Evolutionary conservation across 441 rosid genomes (phyloP), one percentile per base, ranked within the genome.

Genomic region (Mallotus repandus): DNA sequence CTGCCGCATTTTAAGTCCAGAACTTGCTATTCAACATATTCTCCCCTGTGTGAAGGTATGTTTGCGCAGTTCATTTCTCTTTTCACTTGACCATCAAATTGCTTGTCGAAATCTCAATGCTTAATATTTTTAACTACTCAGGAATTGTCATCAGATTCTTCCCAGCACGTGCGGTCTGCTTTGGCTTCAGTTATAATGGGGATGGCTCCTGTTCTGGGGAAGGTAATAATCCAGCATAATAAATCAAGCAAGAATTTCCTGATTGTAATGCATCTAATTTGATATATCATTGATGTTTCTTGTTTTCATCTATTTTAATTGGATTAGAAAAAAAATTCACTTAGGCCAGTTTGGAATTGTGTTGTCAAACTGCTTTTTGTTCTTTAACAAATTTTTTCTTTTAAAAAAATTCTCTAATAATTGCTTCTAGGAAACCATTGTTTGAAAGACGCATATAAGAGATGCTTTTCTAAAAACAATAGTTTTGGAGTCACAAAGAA

Each of bases 161-260:
- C 99, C 63, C 99, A 91, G 83, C 97, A 93, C 84, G 98, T 96
- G 18, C 98, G 99, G 29, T 91, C 99, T 80, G 97, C 98, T 76
- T 84, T 96, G 84, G 99, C 99, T 80, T 93, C 99, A 66, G 97
- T 96, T 61, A 91, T 96, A 82, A 96, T 96, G 99, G 99, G 98
- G 66, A 91, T 93, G 99, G 97, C 99, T 35, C 97, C 98, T 66
- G 86, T 92, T 70, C 77, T 96, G 63, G 99, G 99, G 62, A 95
- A 95, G 97, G 99, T 95, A 85, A 49, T 29, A 64, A 61, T 67
- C 49, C 15, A 14, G 38, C 29, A 18, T 52, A 14, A 22, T 22
- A 43, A 48, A 25, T 11, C 32, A 48, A 25, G 21, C 46, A 48
- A 15, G 65, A 21, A 13, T 6, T 22, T 48, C 50, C 12, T 41